Evolutionary conservation across 1,284 basidiomycete genomes (phyloP), one percentile per base, ranked within the genome.

Genomic region (Trametes versicolor): DNA sequence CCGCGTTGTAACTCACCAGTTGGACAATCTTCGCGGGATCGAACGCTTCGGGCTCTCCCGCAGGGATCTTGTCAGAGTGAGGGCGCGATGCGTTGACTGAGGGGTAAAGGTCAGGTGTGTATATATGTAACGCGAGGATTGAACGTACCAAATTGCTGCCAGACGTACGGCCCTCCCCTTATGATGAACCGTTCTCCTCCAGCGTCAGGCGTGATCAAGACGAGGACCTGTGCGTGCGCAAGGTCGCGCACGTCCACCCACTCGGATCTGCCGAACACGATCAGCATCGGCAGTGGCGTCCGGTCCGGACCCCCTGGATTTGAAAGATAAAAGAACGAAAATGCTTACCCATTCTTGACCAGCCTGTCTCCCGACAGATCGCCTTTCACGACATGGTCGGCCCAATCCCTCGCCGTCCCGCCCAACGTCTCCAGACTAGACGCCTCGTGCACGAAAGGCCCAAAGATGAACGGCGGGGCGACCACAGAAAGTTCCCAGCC

Each of bases 241-340:
- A 91, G 77, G 68, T 90, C 87, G 21, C 87, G 81, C 0, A 89
- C 88, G 65, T 90, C 87, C 39, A 88, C 81, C 77, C 80, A 89
- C 10, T 49, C 32, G 37, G 25, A 43, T 2, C 71, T 70, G 41
- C 25, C 6, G 15, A 51, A 32, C 25, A 15, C 32, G 13, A 36
- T 34, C 34, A 52, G 77, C 81, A 88, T 13, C 48, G 12, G 48
- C 17, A 7, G 15, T 7, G 15, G 19, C 2, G 27, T 13, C 29
- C 27, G 39, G 13, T 29, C 15, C 48, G 13, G 48, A 10, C 1
- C 7, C 10, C 12, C 12, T n/a, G n/a, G n/a, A n/a, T 15, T 12
- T 4, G 13, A 17, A 43, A 7, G 17, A n/a, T 1, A 8, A 32
- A 32, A 32, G 29, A 32, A 32, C 29, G 8, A 32, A 32, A 32